Evolutionary conservation across 768 basidiomycete genomes (phyloP).

Genomic region (Russula brevipes): DNA sequence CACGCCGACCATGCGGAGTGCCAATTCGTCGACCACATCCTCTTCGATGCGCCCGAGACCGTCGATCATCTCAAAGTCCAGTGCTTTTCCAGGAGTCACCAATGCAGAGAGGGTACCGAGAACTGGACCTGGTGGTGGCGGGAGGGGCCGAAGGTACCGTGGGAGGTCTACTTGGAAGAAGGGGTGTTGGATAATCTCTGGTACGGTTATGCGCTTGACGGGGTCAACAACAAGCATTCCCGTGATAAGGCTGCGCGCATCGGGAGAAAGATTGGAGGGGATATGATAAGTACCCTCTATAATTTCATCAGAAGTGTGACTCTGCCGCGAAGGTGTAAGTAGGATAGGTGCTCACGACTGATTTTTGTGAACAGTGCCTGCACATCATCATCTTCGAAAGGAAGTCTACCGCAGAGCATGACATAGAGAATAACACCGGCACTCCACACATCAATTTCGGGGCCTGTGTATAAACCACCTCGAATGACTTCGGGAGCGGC

Average conservation of each 20-base stretch:
- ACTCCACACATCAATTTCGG: constrained; percentile 99
- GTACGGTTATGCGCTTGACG: constrained; percentile 88
- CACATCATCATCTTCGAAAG: constrained; percentile 97
- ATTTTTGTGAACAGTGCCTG: constrained; percentile 92
- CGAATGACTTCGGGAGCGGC: constrained; percentile 97
- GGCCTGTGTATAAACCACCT: constrained; percentile 92
- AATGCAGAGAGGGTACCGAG: constrained; percentile 68
- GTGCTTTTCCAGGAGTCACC: constrained; percentile 56
- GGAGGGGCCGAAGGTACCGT: constrained; percentile 80
- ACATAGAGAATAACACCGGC: constrained; percentile 99
- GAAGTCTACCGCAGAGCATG: constrained; percentile 90
- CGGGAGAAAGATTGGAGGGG: constrained; percentile 72
- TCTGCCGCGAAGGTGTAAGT: not conserved
- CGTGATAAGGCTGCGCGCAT: constrained; percentile 74
- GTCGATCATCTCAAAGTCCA: constrained; percentile 84
- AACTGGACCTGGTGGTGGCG: constrained; percentile 70
- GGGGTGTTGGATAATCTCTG: constrained; percentile 85
- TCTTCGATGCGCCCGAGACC: constrained; percentile 91
- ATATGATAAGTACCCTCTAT: constrained; percentile 83
- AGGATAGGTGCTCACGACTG: constrained; percentile 50
- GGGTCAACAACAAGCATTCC: constrained; percentile 94
- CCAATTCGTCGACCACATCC: constrained; percentile 80
- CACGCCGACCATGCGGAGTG: constrained; percentile 63
- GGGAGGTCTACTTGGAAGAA: constrained; percentile 87
- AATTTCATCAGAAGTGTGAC: constrained; percentile 8